Base-by-base conservation (phyloP, 257 asterid species). In the Ilex asprella region DNA sequence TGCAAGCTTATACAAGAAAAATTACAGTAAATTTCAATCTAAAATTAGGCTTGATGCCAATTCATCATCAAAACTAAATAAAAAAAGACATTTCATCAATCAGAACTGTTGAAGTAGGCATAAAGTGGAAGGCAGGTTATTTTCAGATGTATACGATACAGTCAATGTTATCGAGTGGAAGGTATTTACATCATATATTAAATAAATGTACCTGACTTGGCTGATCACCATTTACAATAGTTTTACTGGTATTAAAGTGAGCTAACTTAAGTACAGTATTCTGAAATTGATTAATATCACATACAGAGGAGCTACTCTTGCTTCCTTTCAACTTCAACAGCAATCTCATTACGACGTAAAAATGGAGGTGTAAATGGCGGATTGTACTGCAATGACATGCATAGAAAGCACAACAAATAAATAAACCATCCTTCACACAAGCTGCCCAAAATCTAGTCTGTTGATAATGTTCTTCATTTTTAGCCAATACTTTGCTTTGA, bases 361-460 rank as follows among this genome's bases (percentile, higher is more conserved):
- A 91, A 84, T 35, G 98, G 96, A 56, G 84, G 88, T 6, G 94
- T 77, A 75, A 91, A 91, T 52, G 98, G 98, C 1, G 96, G 98
- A 66, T 91, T 91, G 74, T 91, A 91, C 96, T 91, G 94, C 86
- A 85, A 56, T 9, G 61, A 70, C 35, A 67, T 49, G 65, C 16
- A 13, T 39, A 0, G 8, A 62, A 30, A 15, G 5, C 10, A 64
- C 50, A 29, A 43, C 30, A 59, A 61, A 68, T 39, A 60, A 59
- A 76, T 46, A 55, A 32, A 59, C 30, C 21, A 21, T 41, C 47
- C 53, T 13, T 60, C 52, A 31, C 29, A 72, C 29, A 13, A 27
- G 58, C 6, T 41, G 39, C 14, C 13, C 31, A 59, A 58, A 56
- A 64, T 10, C 41, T 35, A 16, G 21, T 58, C 47, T 32, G 39